Evolutionary conservation across 345 rosid genomes (phyloP).

Genomic region (Corchorus capsularis): DNA sequence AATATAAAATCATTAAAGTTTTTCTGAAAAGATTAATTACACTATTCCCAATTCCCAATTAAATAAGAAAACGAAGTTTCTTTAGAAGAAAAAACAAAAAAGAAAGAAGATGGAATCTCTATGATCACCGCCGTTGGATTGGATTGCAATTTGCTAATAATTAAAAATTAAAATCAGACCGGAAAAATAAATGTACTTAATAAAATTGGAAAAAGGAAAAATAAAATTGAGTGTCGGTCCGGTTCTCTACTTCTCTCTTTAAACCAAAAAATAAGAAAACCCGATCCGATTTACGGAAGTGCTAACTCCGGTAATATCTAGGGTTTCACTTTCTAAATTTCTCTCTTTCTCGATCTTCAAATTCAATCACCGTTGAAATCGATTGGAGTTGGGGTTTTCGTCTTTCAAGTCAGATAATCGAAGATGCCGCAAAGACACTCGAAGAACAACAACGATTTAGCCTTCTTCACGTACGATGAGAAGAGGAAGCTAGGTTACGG

Average conservation of each 20-base stretch:
- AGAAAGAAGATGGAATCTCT: too few species aligned
- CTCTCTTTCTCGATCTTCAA: not conserved
- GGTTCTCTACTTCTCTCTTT: not conserved
- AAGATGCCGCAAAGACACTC: conserved; percentile 98
- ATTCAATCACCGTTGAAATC: not conserved
- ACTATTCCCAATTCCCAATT: too few species aligned
- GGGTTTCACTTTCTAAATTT: conserved; percentile 23
- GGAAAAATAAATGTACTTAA: too few species aligned
- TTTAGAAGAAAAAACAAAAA: too few species aligned
- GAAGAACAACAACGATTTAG: conserved; percentile 94
- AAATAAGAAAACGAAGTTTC: too few species aligned
- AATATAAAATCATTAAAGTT: too few species aligned
- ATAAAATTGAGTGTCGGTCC: not conserved
- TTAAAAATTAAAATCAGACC: too few species aligned
- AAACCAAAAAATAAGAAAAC: not conserved
- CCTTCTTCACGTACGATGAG: conserved; percentile 98
- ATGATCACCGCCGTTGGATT: too few species aligned
- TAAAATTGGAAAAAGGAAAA: too few species aligned
- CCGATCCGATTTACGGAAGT: not conserved
- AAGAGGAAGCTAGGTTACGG: conserved; percentile 92
- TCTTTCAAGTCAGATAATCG: not conserved
- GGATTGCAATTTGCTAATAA: too few species aligned
- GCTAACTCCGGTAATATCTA: conserved; percentile 17
- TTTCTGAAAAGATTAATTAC: too few species aligned
- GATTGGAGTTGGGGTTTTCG: not conserved